A percentile compares a stretch with the other conserved stretches of the same genome.
Conservation (phyloP, 352 stramenopile genomes). For the Thraustochytrium striatum region DNA sequence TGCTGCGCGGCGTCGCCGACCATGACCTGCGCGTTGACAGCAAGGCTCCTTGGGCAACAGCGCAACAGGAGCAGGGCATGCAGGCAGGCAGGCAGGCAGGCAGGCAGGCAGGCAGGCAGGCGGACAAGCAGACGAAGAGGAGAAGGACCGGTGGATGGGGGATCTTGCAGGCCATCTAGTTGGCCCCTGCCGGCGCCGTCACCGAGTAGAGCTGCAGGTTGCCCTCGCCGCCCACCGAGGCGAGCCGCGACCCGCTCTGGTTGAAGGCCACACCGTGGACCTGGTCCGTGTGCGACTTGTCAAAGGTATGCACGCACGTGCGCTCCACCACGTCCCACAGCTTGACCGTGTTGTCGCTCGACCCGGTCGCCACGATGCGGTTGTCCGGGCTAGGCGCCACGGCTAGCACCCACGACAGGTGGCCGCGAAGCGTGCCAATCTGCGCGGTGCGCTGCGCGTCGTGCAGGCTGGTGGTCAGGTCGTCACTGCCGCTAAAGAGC, state of each 20-base stretch:
- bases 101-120: no score
- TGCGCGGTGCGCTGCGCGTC: slow-evolving; percentile 7
- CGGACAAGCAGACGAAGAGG: no score
- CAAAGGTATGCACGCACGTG: slow-evolving; percentile 37
- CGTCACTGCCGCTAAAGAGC: slow-evolving; percentile 43
- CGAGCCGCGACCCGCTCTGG: slow-evolving; percentile 9
- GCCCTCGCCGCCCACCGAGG: slow-evolving; percentile 32
- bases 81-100: no score
- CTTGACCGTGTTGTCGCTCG: slow-evolving; percentile 46
- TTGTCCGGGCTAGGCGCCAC: slow-evolving; percentile 4
- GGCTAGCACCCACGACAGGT: slow-evolving; percentile 33
- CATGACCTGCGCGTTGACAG: no score
- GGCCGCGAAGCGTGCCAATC: slow-evolving; percentile 22
- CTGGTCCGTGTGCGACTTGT: slow-evolving; percentile 40
- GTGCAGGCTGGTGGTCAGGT: slow-evolving; percentile 44
- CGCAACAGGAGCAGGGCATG: no score
- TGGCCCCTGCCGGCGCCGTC: not conserved
- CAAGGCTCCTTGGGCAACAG: no score
- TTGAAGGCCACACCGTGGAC: slow-evolving; percentile 41
- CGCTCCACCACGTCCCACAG: slow-evolving; percentile 42
- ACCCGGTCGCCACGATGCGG: slow-evolving; percentile 1
- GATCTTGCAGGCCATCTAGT: no score
- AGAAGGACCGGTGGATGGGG: no score
- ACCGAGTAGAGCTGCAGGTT: slow-evolving; percentile 33
- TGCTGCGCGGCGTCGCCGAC: no score